Base-by-base conservation (phyloP, 2,329 filamentous ascomycete species). In the Ophiostoma triangulosporum region DNA sequence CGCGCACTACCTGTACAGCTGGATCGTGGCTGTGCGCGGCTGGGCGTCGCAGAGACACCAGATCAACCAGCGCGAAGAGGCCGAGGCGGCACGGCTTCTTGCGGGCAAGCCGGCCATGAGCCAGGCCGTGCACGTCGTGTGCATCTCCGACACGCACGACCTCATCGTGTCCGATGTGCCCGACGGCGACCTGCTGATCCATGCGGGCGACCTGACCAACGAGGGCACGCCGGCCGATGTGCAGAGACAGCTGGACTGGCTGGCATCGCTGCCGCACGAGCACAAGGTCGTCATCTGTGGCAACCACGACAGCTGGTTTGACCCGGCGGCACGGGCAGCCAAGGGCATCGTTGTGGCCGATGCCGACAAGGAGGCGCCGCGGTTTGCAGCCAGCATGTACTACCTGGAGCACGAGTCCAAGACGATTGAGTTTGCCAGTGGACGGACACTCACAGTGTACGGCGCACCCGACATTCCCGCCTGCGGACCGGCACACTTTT, bases 231-330 rank as follows among this genome's bases (percentile, higher is more conserved):
- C 80, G 0, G 71, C 72, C 12, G 84, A 88, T 57, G 82, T 97
- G 54, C 88, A 95, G 69, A 72, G 70, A n/a, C 84, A 93, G 62
- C 73, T 96, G 43, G 79, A 95, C 70, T 96, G 88, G 88, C 73
- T 96, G 12, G 76, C 74, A 48, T 71, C 72, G 3, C 76, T 90
- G 7, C 86, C 87, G 0, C 88, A 95, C 63, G 69, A 70, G 33
- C 77, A 94, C 66, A 95, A 95, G 67, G 74, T 96, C 24, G 77
- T 90, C 33, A 81, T 97, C 31, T 80, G 81, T 31, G 91, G 91
- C 1, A 96, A 96, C 64, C 91, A 96, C 66, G 91, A 96, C 64
- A 83, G 80, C 61, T 94, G 81, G 71, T 85, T 95, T 57, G 91
- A 95, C 66, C 72, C 77, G 24, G 72, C 73, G 32, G 81, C 80